Evolutionary conservation across 345 rosid genomes (phyloP), one percentile per base, ranked within the genome.

Genomic region (Salix arbutifolia): DNA sequence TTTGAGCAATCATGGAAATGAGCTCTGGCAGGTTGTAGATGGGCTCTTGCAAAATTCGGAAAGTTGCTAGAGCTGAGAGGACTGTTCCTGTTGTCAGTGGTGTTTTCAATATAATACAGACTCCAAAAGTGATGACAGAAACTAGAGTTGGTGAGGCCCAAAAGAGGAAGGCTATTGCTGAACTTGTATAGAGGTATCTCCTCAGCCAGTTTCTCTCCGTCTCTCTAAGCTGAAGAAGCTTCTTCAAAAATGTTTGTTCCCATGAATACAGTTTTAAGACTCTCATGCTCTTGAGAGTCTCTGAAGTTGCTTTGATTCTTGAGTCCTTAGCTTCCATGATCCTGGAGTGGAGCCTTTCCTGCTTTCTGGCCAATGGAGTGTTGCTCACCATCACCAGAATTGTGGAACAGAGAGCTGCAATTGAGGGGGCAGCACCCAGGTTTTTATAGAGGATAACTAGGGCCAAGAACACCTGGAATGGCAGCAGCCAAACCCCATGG

Each of bases 401-500:
- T 4, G 91, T 88, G 1, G 88, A 79, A 23, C 77, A 67, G 21
- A 90, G 81, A 67, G 94, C 92, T 62, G 93, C 92, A 25, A 84
- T 0, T 9, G 90, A 35, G 11, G 94, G 90, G 25, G 86, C 87
- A 21, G 86, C 86, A 40, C 97, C 97, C 13, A 92, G 84, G 81
- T 88, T 88, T 77, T 46, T 78, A 18, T 85, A 83, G 67, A 89
- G 76, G 65, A 92, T 85, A 23, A 83, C 61, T 8, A 92, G 82
- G 58, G 92, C 97, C 62, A 92, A 66, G 53, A 79, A 71, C 37
- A 90, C 87, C 69, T 92, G 97, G 56, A 92, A 71, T 9, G 92
- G 92, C 16, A 90, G 88, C 81, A 90, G 69, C 97, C 97, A 92
- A 42, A 92, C 74, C 58, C 88, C 86, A 67, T 92, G 97, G 71